Evolutionary conservation across 768 basidiomycete genomes (phyloP).

Genomic region (Collybiopsis luxurians): DNA sequence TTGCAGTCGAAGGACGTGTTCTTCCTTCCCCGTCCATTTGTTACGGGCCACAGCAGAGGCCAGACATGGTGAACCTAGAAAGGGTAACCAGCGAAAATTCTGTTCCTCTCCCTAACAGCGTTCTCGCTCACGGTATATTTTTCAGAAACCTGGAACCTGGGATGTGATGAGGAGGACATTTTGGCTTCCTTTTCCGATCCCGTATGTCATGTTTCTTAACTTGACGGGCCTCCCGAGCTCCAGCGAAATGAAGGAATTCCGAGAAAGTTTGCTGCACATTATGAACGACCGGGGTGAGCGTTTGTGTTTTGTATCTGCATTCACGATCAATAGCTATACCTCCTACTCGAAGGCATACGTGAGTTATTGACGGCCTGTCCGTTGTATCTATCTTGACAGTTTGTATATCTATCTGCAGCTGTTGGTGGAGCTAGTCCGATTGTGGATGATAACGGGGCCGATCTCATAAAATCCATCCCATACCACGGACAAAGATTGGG

Average conservation of each 20-base stretch:
- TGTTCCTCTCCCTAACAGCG: not conserved
- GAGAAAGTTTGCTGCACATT: constrained; percentile 17
- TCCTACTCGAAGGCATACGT: not conserved
- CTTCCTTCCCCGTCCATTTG: constrained; percentile 29
- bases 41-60: constrained; percentile 17
- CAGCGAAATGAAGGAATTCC: constrained; percentile 15
- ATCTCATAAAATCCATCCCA: not conserved
- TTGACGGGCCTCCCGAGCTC: constrained; percentile 16
- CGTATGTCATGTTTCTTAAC: constrained; percentile 22
- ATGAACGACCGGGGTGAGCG: constrained; percentile 23
- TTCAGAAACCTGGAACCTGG: constrained; percentile 26
- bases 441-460: not conserved
- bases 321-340: too few species aligned
- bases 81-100: not conserved
- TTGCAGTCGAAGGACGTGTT: constrained; percentile 32
- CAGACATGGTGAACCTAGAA: not conserved
- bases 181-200: not conserved
- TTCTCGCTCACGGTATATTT: not conserved
- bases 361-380: too few species aligned
- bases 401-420: not conserved
- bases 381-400: too few species aligned
- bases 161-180: constrained; percentile 27
- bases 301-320: not conserved
- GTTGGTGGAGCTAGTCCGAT: not conserved
- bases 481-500: not conserved